A percentile compares a stretch with the other conserved stretches of the same genome.
Conservation (phyloP, 345 rosid species). For the Pistacia vera region DNA sequence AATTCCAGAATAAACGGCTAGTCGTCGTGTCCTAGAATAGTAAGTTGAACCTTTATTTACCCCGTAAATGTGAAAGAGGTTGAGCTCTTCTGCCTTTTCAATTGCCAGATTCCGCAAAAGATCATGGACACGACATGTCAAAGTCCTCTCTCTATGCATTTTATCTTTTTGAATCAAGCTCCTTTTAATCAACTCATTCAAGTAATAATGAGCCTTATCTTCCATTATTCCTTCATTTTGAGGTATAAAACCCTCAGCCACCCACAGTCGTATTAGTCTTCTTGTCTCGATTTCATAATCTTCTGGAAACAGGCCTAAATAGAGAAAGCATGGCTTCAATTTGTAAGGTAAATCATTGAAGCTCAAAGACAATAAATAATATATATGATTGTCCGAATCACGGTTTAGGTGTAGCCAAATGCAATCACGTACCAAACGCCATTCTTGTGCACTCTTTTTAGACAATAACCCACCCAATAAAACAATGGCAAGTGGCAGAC, state of each 20-base stretch:
- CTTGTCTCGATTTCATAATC: constrained; percentile 15
- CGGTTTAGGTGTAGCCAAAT: neutral
- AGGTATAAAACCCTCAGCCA: constrained; percentile 32
- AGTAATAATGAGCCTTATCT: constrained; percentile 24
- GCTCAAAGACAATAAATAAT: constrained; percentile 29
- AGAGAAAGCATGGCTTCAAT: constrained; percentile 34
- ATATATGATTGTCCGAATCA: constrained; percentile 7
- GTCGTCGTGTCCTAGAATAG: neutral
- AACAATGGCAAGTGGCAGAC: constrained; percentile 32
- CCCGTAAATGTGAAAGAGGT: constrained; percentile 18
- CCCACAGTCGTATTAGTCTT: constrained; percentile 21
- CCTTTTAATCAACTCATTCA: constrained; percentile 26
- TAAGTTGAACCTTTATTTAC: neutral
- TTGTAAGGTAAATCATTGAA: constrained; percentile 30
- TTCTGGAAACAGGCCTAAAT: constrained; percentile 31
- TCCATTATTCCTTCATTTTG: constrained; percentile 22
- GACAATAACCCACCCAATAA: constrained; percentile 31
- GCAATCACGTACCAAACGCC: neutral
- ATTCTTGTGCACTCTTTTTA: neutral
- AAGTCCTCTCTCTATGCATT: constrained; percentile 1
- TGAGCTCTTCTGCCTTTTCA: constrained; percentile 24
- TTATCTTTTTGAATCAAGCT: constrained; percentile 31
- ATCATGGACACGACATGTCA: constrained; percentile 25
- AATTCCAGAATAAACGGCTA: neutral
- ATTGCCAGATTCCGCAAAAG: constrained; percentile 21